Percentiles rank a stretch among this genome's conserved stretches.
phyloP scores from a whole-genome alignment of 2,329 filamentous ascomycete genomes.

The Bipolaris sorokiniana region DNA sequence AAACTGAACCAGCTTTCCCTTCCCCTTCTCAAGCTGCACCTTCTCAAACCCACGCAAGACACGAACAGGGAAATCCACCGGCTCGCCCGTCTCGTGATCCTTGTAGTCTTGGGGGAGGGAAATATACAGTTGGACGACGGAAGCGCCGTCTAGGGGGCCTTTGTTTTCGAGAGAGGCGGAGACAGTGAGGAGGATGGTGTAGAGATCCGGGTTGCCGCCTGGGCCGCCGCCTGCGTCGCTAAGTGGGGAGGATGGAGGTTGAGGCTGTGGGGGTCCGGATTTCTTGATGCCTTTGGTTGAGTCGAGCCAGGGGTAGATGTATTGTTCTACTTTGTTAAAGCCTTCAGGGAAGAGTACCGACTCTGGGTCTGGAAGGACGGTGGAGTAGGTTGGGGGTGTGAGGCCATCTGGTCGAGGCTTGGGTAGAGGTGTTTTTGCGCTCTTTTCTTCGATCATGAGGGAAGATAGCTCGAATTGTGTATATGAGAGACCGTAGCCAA shows the following conservation, averaged over 20 bases:
- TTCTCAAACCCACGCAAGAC: slow-evolving; percentile 55
- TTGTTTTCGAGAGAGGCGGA: slow-evolving; percentile 65
- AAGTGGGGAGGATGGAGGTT: slow-evolving; percentile 58
- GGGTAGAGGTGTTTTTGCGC: slow-evolving; percentile 53
- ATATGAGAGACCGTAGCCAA: slow-evolving; percentile 86
- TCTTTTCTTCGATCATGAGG: slow-evolving; percentile 53
- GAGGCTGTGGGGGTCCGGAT: slow-evolving; percentile 57
- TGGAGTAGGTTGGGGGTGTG: slow-evolving; percentile 56
- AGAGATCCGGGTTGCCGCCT: slow-evolving; percentile 71
- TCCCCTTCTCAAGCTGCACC: slow-evolving; percentile 38
- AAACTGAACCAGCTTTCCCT: slow-evolving; percentile 41
- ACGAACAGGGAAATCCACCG: slow-evolving; percentile 63
- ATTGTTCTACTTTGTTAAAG: slow-evolving; percentile 69
- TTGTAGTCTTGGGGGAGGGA: slow-evolving; percentile 53
- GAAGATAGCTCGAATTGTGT: slow-evolving; percentile 71
- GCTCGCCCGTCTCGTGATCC: slow-evolving; percentile 52
- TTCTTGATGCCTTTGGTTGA: slow-evolving; percentile 56
- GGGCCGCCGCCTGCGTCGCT: slow-evolving; percentile 73
- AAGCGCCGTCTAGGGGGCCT: slow-evolving; percentile 60
- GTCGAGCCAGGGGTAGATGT: slow-evolving; percentile 74
- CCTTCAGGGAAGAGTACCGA: slow-evolving; percentile 66
- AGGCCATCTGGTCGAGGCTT: slow-evolving; percentile 45
- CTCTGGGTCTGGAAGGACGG: slow-evolving; percentile 60
- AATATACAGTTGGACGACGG: slow-evolving; percentile 65
- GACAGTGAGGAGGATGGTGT: slow-evolving; percentile 61